These are phyloP conservation scores for Cardamine occulta DNA, from an alignment of 345 rosid species.

Conservation along the genomic window DNA sequence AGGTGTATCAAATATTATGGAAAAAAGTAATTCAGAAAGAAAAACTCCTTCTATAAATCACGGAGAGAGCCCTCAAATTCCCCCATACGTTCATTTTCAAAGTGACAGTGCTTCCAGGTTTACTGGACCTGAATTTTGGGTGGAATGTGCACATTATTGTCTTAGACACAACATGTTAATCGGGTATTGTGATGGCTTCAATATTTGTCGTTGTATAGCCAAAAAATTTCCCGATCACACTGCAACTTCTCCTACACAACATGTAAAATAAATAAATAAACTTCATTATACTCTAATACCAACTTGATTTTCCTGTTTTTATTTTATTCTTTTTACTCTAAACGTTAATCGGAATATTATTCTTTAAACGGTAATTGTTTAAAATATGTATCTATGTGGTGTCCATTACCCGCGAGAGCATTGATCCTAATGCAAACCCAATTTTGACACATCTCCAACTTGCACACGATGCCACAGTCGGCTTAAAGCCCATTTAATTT, in stretches of 20 bases:
- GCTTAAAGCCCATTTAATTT: neutral
- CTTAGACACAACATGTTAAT: neutral
- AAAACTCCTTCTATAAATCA: neutral
- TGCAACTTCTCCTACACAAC: neutral
- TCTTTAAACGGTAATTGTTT: neutral
- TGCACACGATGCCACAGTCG: neutral
- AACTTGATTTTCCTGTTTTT: neutral
- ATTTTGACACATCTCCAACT: neutral
- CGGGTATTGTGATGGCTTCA: no score
- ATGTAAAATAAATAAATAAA: no score
- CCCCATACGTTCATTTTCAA: slow-evolving; percentile 15
- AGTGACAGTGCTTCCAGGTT: neutral
- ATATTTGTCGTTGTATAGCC: neutral
- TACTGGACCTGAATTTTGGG: neutral
- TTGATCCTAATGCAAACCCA: neutral
- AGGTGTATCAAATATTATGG: slow-evolving; percentile 1
- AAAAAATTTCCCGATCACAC: neutral
- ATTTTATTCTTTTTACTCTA: neutral
- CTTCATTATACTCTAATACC: neutral
- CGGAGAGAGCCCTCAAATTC: neutral
- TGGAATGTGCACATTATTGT: neutral
- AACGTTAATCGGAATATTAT: no score
- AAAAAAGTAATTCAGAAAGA: neutral
- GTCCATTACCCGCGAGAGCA: neutral
- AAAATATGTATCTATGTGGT: neutral